Percentiles rank a stretch among this genome's conserved stretches.
Conservation (phyloP, 768 basidiomycete genomes). For the Amyloporia xantha region DNA sequence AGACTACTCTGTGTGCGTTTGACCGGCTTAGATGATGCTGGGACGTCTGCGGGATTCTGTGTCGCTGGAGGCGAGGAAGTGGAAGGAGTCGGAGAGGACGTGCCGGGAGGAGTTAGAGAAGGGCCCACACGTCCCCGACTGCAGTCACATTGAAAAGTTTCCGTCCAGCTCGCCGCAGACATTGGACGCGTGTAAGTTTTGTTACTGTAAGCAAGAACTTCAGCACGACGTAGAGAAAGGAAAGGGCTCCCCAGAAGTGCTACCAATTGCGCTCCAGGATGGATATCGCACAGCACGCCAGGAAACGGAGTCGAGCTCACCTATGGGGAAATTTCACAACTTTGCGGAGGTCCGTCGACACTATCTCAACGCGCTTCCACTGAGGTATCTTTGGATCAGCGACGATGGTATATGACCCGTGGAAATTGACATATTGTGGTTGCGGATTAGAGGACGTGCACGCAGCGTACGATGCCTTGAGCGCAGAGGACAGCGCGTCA, state of each 20-base stretch:
- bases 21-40: not conserved
- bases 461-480: slow-evolving; percentile 6
- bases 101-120: not conserved
- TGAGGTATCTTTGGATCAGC: slow-evolving; percentile 12
- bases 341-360: slow-evolving; percentile 7
- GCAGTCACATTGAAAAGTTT: slow-evolving; percentile 5
- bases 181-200: not conserved
- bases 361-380: slow-evolving; percentile 6
- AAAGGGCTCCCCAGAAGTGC: too few species aligned
- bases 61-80: not conserved
- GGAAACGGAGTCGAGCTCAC: slow-evolving; percentile 1
- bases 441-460: not conserved
- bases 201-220: not conserved
- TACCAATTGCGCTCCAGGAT: too few species aligned
- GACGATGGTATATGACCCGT: slow-evolving; percentile 15
- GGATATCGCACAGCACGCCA: not conserved
- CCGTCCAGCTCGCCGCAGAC: not conserved
- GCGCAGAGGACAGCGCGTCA: slow-evolving; percentile 6
- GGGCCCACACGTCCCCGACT: not conserved
- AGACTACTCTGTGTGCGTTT: slow-evolving; percentile 12
- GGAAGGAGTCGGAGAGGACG: not conserved
- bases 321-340: slow-evolving; percentile 7
- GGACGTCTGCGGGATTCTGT: not conserved
- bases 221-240: too few species aligned
- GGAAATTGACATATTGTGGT: slow-evolving; percentile 9